Evolutionary conservation across 2,329 filamentous ascomycete genomes (phyloP), one percentile per base, ranked within the genome.

Genomic region (Trichoderma sp.): DNA sequence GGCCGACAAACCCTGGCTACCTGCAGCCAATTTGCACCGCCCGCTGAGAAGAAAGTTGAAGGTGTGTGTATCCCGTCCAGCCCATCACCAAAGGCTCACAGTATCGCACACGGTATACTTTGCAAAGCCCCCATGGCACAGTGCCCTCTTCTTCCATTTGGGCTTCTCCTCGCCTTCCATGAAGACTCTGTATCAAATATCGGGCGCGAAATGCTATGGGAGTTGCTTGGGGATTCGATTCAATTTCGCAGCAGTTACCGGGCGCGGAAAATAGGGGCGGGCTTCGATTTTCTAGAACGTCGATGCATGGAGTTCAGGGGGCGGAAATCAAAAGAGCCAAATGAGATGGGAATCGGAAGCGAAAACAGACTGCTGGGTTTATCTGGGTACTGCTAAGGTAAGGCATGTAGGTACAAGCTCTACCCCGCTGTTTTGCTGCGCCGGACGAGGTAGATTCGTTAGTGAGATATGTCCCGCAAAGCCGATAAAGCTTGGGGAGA

Each of bases 281-380:
- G n/a, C 41, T 73, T 41, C 29, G 21, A 12, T 71, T 71, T 64
- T 73, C 60, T 56, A 65, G 69, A 73, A 65, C 38, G 41, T 56
- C 53, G 53, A 71, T 24, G 50, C 67, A 71, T 71, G 67, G 33
- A 56, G 69, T 24, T 72, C 60, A 73, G 69, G 69, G 67, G 69
- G 45, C 45, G 69, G 59, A 65, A 73, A 62, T 56, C 33, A 53
- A 33, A 35, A 64, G 31, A 31, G 38, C 59, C 27, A 72, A 73
- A 38, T 73, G 60, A 73, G 60, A 73, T 73, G 16, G 50, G 60
- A 73, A 50, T 73, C 41, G 60, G 41, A 73, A 73, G 69, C 69
- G 69, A 72, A 27, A 38, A 35, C 27, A 33, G 21, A 35, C 6
- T 63, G 60, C 41, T 31, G 45, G 71, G 50, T 50, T 16, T 38